A percentile compares a stretch with the other conserved stretches of the same genome.
Evolutionary conservation across 306 rosid genomes (phyloP).

Genomic region (Dalbergia cochinchinensis): DNA sequence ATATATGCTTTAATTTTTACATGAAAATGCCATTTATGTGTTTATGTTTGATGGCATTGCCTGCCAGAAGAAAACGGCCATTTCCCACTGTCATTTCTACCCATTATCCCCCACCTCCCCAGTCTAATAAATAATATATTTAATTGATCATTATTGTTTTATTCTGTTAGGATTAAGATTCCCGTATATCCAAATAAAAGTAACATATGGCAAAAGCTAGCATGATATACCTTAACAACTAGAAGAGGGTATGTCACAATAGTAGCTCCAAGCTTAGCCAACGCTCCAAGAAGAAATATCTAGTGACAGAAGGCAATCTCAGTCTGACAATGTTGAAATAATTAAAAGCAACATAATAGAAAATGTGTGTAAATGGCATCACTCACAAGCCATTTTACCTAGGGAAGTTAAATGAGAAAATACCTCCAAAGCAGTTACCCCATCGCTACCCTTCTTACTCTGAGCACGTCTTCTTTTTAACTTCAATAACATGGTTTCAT

Average conservation of each 20-base stretch:
- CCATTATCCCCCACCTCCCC: neutral
- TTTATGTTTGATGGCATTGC: constrained; percentile 27
- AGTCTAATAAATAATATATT: neutral
- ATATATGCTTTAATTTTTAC: neutral
- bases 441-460: constrained; percentile 53
- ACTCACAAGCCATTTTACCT: neutral
- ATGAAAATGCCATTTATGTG: neutral
- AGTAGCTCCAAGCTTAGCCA: constrained; percentile 98
- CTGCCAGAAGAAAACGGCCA: neutral
- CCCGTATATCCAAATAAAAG: neutral
- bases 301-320: constrained; percentile 50
- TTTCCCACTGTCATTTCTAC: neutral
- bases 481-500: constrained; percentile 81
- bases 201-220: neutral
- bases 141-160: neutral
- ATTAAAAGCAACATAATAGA: constrained; percentile 28
- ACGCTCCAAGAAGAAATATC: constrained; percentile 93
- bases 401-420: constrained; percentile 37
- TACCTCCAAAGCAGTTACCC: constrained; percentile 88
- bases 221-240: constrained; percentile 83
- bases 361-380: constrained; percentile 10
- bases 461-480: constrained; percentile 69
- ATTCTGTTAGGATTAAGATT: neutral
- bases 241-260: constrained; percentile 92
- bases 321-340: constrained; percentile 15